These are phyloP conservation scores for Erigeron philadelphicus DNA, from an alignment of 140 eudicot species.

Conservation along the genomic window DNA sequence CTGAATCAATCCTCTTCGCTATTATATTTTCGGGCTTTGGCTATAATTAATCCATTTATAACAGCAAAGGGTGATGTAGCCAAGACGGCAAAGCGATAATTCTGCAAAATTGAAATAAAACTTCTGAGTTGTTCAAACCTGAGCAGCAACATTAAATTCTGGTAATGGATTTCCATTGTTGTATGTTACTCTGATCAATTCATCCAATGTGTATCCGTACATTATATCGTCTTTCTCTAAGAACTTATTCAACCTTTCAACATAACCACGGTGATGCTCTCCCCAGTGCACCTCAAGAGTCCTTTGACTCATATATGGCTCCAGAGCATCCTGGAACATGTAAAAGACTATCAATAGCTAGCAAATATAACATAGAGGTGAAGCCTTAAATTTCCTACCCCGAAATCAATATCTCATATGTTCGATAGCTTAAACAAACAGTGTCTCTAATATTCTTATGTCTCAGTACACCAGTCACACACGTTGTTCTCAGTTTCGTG, in stretches of 20 bases:
- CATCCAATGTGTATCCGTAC: slow-evolving; percentile 77
- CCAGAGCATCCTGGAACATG: slow-evolving; percentile 73
- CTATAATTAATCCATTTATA: neutral
- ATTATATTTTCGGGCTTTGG: neutral
- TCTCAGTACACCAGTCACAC: neutral
- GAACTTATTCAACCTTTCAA: slow-evolving; percentile 69
- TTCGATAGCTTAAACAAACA: neutral
- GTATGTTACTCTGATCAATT: slow-evolving; percentile 71
- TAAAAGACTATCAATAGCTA: neutral
- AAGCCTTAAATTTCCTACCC: neutral
- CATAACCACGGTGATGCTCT: slow-evolving; percentile 74
- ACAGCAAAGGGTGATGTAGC: neutral
- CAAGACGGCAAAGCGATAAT: slow-evolving; percentile 2
- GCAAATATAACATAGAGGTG: neutral
- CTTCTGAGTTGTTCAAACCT: slow-evolving; percentile 43
- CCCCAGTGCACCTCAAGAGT: slow-evolving; percentile 95
- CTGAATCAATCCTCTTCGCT: too few species aligned
- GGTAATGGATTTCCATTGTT: slow-evolving; percentile 82
- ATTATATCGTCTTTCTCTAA: slow-evolving; percentile 51
- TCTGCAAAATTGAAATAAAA: slow-evolving; percentile 11
- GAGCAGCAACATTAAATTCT: slow-evolving; percentile 88
- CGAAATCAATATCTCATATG: neutral
- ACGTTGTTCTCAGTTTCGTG: neutral
- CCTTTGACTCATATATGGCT: slow-evolving; percentile 83
- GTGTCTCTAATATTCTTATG: slow-evolving; percentile 5